Base-by-base conservation (phyloP, 768 basidiomycete species). In the Coprinopsis cinerea region DNA sequence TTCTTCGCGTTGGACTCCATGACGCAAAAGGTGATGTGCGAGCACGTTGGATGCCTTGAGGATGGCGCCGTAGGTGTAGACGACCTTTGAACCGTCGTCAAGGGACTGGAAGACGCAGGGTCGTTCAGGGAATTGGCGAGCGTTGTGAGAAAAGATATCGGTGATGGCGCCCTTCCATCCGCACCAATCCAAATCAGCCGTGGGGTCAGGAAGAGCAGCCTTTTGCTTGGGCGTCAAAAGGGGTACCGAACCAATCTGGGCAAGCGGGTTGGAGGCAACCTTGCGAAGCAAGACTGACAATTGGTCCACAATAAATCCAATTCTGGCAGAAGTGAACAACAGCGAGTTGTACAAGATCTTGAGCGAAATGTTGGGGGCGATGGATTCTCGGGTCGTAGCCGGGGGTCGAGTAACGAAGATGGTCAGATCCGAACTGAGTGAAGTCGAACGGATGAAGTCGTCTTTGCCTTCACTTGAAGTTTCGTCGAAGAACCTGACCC, bases 121-220 rank as follows among this genome's bases (percentile, higher is more conserved):
- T n/a, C 85, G 73, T 25, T 91, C 84, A 0, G 95, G 94, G 66
- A 80, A 79, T 49, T 71, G 66, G 10, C 76, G 72, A 1, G 96
- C 96, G 68, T 99, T 97, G 30, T 72, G 69, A 9, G 92, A 88
- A 67, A 99, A 98, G 20, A 98, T 81, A 62, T 95, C 88, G 13
- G 95, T 92, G 61, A 99, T 97, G 5, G 95, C 90, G 26, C 95
- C 96, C 64, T 93, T 92, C 81, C 86, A 99, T 45, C 86, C 94
- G 66, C 92, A 95, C 95, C 96, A 99, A 58, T 96, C 80, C 28
- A 99, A 78, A 64, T 98, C 86, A 14, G 81, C 85, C 10, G 79
- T 82, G 2, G 95, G 92, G 60, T 88, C 77, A 0, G 96, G 96
- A 3, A 99, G 76, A 42, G 74, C 74, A 11, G 67, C 70, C 47